Evolutionary conservation across 2,329 filamentous ascomycete species (phyloP).

Genomic region (Incumbomyces lentus): DNA sequence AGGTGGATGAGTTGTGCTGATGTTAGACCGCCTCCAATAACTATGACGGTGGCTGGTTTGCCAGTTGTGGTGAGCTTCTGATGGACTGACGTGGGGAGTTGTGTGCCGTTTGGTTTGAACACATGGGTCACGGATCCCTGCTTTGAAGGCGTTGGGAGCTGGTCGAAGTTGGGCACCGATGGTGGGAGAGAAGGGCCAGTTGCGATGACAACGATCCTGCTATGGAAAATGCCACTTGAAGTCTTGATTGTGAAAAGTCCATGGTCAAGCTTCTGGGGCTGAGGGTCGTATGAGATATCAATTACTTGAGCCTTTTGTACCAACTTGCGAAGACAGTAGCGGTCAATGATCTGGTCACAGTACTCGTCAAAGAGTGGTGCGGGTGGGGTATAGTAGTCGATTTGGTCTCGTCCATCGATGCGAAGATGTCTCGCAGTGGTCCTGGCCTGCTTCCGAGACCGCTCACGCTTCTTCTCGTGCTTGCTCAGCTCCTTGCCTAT

Average conservation of each 20-base stretch:
- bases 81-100: slow-evolving; percentile 45
- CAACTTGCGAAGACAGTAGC: slow-evolving; percentile 48
- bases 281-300: slow-evolving; percentile 50
- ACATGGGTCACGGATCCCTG: slow-evolving; percentile 47
- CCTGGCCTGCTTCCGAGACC: slow-evolving; percentile 28
- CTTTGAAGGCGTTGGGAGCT: slow-evolving; percentile 11
- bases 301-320: slow-evolving; percentile 51
- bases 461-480: slow-evolving; percentile 59
- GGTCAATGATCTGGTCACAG: slow-evolving; percentile 46
- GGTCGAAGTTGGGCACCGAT: slow-evolving; percentile 11
- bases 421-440: slow-evolving; percentile 31
- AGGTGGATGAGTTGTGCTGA: slow-evolving; percentile 64
- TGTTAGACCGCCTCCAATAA: slow-evolving; percentile 67
- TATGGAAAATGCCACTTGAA: slow-evolving; percentile 42
- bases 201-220: slow-evolving; percentile 57
- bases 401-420: slow-evolving; percentile 57
- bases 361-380: slow-evolving; percentile 52
- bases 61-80: slow-evolving; percentile 40
- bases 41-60: slow-evolving; percentile 45
- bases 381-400: slow-evolving; percentile 60
- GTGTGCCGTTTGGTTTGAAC: slow-evolving; percentile 47
- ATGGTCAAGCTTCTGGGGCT: slow-evolving; percentile 32
- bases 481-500: slow-evolving; percentile 74
- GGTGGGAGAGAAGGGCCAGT: slow-evolving; percentile 55
- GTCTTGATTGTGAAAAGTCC: slow-evolving; percentile 58